Percentiles rank a stretch among this genome's conserved stretches.
These are phyloP conservation scores for Cytospora paraplurivora DNA, from an alignment of 2,329 filamentous ascomycete genomes.

Conservation along the genomic window DNA sequence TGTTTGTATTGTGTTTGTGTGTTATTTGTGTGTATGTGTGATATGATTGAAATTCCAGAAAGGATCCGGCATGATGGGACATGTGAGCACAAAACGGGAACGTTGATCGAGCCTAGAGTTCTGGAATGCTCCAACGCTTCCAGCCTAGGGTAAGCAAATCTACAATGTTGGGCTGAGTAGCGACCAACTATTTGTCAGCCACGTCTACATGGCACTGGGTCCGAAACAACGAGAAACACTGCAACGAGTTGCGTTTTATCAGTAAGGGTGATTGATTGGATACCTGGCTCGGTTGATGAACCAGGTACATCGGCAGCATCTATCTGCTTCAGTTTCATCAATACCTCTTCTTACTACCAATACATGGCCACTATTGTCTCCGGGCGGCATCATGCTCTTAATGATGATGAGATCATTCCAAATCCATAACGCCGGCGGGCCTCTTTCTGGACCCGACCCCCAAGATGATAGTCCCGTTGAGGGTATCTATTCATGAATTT, in stretches of 20 bases:
- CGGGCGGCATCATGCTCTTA: neutral
- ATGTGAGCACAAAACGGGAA: too few relatives aligned
- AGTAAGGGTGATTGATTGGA: constrained; percentile 2
- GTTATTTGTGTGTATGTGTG: too few relatives aligned
- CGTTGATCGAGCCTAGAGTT: too few relatives aligned
- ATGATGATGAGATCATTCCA: constrained; percentile 17
- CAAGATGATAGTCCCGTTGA: constrained; percentile 29
- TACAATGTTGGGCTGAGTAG: too few relatives aligned
- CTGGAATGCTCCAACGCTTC: neutral
- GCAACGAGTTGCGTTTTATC: neutral
- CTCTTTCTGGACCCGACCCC: constrained; percentile 23
- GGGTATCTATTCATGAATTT: constrained; percentile 28
- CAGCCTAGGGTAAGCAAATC: too few relatives aligned
- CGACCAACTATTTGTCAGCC: neutral
- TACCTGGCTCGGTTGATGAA: constrained; percentile 1
- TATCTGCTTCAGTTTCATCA: neutral
- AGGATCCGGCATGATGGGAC: too few relatives aligned
- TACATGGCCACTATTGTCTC: neutral
- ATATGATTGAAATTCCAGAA: too few relatives aligned
- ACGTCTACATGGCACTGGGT: neutral
- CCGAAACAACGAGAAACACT: neutral
- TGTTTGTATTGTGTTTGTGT: too few relatives aligned
- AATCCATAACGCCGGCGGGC: constrained; percentile 25
- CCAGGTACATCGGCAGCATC: neutral
- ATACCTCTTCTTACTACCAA: constrained; percentile 1